Percentiles rank a stretch among this genome's conserved stretches.
Conservation (phyloP, 2,329 filamentous ascomycete genomes). For the Colletotrichum gigasporum region DNA sequence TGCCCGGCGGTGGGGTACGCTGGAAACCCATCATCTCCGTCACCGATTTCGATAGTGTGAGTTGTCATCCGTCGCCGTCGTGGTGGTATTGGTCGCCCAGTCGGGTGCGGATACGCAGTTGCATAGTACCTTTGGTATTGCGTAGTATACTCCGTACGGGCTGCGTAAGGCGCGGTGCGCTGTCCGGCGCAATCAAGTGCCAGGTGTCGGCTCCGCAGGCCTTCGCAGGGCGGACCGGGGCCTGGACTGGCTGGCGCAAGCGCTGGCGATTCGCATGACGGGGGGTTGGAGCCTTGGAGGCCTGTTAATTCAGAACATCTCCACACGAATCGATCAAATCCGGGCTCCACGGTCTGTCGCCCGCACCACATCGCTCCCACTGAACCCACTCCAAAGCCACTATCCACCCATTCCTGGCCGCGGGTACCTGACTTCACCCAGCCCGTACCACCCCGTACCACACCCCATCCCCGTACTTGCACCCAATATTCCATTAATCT, state of each 20-base stretch:
- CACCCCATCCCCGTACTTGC: not conserved
- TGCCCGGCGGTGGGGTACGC: no score
- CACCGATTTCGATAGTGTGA: conserved; percentile 13
- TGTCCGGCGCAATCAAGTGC: no score
- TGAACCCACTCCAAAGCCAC: not conserved
- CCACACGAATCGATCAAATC: conserved; percentile 25
- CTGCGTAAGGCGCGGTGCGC: no score
- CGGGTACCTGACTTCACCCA: conserved; percentile 23
- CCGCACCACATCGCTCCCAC: conserved; percentile 4
- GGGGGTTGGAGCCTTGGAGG: conserved; percentile 5
- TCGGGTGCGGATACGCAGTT: no score
- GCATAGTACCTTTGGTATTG: no score
- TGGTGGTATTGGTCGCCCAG: conserved; percentile 12
- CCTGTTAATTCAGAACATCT: conserved; percentile 11
- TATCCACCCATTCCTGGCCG: conserved; percentile 1
- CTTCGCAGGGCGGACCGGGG: conserved; percentile 7
- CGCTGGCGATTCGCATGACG: conserved; percentile 18
- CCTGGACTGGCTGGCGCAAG: conserved; percentile 11
- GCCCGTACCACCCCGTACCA: not conserved
- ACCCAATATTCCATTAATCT: conserved; percentile 27
- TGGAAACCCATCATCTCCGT: not conserved
- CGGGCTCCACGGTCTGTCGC: no score
- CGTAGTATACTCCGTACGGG: no score
- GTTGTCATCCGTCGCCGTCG: no score
- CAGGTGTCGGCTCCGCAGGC: not conserved